Base-by-base conservation (phyloP, 257 asterid species). In the Plectranthus barbatus region DNA sequence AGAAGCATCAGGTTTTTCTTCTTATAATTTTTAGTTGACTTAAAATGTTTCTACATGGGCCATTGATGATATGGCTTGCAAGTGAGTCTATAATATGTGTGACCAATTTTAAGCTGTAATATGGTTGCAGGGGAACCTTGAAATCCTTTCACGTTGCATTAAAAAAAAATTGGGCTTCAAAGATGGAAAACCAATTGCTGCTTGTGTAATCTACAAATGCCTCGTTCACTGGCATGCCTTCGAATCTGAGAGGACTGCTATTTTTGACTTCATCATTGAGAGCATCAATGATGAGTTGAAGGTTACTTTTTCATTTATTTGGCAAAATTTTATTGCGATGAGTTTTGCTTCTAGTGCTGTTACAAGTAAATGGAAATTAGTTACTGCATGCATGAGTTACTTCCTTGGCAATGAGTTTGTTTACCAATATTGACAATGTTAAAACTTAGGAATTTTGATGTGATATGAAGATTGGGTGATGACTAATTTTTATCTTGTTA, bases 141-240 rank as follows among this genome's bases (percentile, higher is more conserved):
- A 93, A 69, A 75, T 93, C 74, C 84, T 93, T 56, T 82, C 89
- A 29, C 88, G 90, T 56, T 93, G 99, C 77, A 90, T 90, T 41
- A 90, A 87, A 78, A 96, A 87, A 72, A 84, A 81, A 56, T 69
- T 90, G 89, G 97, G 92, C 58, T 93, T 90, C 80, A 81, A 84
- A 71, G 94, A 87, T 78, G 97, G 96, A 69, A 93, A 83, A 67
- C 97, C 99, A 12, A 73, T 86, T 52, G 97, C 97, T 63, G 97
- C 97, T 40, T 87, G 95, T 72, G 88, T 93, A 74, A 87, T 93
- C 74, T 93, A 87, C 70, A 87, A 88, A 71, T 90, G 96, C 83
- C 99, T 93, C 60, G 74, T 85, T 50, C 99, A 87, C 50, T 93
- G 99, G 97, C 95, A 80, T 76, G 89, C 94, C 74, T 93, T 93